Percentiles rank a stretch among this genome's conserved stretches.
phyloP scores from a whole-genome alignment of 441 rosid species.

The Populus hybrid region DNA sequence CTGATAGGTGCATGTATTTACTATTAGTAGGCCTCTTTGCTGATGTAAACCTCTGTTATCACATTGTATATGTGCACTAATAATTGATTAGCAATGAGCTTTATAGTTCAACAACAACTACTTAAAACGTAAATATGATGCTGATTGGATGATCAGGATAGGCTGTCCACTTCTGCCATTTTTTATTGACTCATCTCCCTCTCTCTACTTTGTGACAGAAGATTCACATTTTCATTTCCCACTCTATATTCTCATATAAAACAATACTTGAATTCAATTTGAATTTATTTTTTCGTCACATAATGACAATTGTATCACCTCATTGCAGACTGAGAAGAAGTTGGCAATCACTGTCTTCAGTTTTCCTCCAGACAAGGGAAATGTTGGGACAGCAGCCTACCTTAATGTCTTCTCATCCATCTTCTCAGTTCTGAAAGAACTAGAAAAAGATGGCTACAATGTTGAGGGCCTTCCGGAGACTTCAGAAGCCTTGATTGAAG shows the following conservation, averaged over 20 bases:
- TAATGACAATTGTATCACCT: conserved; percentile 16
- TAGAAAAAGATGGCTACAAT: conserved; percentile 78
- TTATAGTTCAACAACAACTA: not conserved
- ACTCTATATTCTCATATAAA: not conserved
- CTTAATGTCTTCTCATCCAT: conserved; percentile 94
- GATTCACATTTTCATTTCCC: not conserved
- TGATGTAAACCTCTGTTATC: not conserved
- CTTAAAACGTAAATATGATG: not conserved
- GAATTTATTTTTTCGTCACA: not conserved
- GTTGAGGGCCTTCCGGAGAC: conserved; percentile 91
- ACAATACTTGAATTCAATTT: not conserved
- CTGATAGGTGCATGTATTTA: not conserved
- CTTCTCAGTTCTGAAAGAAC: conserved; percentile 82
- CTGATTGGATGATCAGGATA: not conserved
- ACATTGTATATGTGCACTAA: not conserved
- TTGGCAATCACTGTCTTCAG: conserved; percentile 96
- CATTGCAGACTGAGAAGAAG: conserved; percentile 80
- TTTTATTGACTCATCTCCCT: not conserved
- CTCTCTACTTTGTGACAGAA: not conserved
- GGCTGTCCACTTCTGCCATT: not conserved
- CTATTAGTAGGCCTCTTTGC: not conserved
- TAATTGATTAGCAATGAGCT: not conserved
- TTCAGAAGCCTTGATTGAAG: conserved; percentile 85
- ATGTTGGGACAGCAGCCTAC: conserved; percentile 96
- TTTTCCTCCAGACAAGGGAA: conserved; percentile 98